A percentile compares a stretch with the other conserved stretches of the same genome.
Conservation (phyloP, 768 basidiomycete genomes). For the Cystoderma amianthinum region DNA sequence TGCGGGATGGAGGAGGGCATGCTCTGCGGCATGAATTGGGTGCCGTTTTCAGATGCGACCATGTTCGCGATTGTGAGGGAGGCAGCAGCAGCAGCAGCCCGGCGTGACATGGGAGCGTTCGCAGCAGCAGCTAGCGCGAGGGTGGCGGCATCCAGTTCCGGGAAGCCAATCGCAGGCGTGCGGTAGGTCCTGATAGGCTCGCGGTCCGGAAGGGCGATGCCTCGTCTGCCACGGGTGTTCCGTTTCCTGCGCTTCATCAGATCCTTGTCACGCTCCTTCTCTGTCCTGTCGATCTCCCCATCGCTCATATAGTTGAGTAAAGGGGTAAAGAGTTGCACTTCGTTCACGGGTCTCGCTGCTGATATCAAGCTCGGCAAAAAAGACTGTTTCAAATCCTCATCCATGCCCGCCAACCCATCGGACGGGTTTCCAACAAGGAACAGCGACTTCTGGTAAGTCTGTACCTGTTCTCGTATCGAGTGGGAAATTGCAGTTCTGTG, state of each 20-base stretch:
- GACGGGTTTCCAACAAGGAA: slow-evolving; percentile 85
- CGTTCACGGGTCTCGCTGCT: slow-evolving; percentile 68
- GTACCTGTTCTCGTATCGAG: slow-evolving; percentile 91
- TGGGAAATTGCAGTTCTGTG: slow-evolving; percentile 92
- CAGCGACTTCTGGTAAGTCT: slow-evolving; percentile 86
- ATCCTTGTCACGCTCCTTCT: slow-evolving; percentile 93
- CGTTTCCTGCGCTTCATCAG: slow-evolving; percentile 79
- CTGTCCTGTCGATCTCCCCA: slow-evolving; percentile 81
- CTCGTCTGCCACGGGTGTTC: slow-evolving; percentile 74
- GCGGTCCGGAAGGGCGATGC: slow-evolving; percentile 83
- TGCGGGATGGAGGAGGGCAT: slow-evolving; percentile 24
- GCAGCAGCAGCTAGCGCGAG: slow-evolving; percentile 60
- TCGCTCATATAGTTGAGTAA: slow-evolving; percentile 85
- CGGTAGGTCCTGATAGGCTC: slow-evolving; percentile 90
- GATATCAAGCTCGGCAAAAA: slow-evolving; percentile 79
- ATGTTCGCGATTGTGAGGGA: slow-evolving; percentile 84
- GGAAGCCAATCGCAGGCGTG: slow-evolving; percentile 83
- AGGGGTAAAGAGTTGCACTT: slow-evolving; percentile 79
- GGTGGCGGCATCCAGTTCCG: slow-evolving; percentile 66
- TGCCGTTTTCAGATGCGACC: slow-evolving; percentile 88
- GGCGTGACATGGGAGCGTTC: slow-evolving; percentile 61
- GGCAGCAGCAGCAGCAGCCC: slow-evolving; percentile 85
- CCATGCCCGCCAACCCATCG: slow-evolving; percentile 70
- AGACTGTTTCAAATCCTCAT: slow-evolving; percentile 87
- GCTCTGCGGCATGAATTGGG: slow-evolving; percentile 43